Conservation (phyloP, 2,329 filamentous ascomycete genomes). For the Aspergillus sp. region DNA sequence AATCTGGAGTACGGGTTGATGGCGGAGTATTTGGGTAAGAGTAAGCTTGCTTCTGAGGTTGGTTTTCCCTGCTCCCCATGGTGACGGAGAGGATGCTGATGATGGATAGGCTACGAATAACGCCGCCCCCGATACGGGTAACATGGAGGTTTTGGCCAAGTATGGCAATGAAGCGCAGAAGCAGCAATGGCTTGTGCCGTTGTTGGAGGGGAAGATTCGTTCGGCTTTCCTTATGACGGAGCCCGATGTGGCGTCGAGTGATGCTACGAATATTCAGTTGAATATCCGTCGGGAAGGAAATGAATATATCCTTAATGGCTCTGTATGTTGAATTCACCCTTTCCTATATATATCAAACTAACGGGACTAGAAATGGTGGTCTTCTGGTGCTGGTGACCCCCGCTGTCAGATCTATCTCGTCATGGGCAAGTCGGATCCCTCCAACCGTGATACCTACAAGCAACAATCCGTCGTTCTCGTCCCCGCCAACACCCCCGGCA, state of each 20-base stretch:
- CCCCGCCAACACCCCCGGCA: slow-evolving; percentile 71
- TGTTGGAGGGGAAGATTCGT: slow-evolving; percentile 79
- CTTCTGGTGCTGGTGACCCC: slow-evolving; percentile 87
- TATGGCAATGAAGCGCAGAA: slow-evolving; percentile 86
- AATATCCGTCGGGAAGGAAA: slow-evolving; percentile 77
- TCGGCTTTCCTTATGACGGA: slow-evolving; percentile 95
- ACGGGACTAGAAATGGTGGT: slow-evolving; percentile 87
- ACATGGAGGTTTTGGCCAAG: slow-evolving; percentile 93
- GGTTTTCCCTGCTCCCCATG: not conserved
- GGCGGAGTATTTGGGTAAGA: slow-evolving; percentile 93
- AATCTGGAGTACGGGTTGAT: slow-evolving; percentile 97
- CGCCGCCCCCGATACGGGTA: slow-evolving; percentile 85
- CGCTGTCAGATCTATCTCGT: slow-evolving; percentile 92
- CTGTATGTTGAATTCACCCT: slow-evolving; percentile 47
- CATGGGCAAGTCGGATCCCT: slow-evolving; percentile 85
- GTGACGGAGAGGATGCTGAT: not conserved
- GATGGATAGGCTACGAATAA: slow-evolving; percentile 68
- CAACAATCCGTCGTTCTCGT: slow-evolving; percentile 94
- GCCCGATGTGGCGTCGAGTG: slow-evolving; percentile 79
- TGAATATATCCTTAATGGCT: slow-evolving; percentile 86
- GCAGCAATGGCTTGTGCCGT: slow-evolving; percentile 71
- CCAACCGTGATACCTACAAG: slow-evolving; percentile 71
- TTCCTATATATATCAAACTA: not conserved
- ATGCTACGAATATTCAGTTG: slow-evolving; percentile 89
- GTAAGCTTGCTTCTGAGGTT: slow-evolving; percentile 69